Conservation (phyloP, 1,284 basidiomycete genomes). For the Apiotrichum mycotoxinovorans region DNA sequence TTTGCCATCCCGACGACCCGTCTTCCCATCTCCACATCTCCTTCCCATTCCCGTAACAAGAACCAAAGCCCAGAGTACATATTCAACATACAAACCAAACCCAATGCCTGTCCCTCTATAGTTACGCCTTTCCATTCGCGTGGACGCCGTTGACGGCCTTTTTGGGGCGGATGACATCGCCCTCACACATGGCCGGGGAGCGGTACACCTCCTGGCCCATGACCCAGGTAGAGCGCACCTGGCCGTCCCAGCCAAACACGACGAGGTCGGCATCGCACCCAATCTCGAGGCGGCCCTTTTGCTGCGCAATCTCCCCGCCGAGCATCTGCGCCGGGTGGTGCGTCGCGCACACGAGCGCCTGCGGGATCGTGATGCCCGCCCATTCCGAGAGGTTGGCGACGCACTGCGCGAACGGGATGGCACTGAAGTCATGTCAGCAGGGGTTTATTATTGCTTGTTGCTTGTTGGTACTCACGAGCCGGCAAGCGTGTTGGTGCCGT, state of each 20-base stretch:
- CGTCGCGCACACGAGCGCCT: slow-evolving; percentile 80
- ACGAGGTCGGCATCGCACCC: slow-evolving; percentile 81
- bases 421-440: slow-evolving; percentile 29
- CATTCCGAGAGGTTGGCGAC: slow-evolving; percentile 77
- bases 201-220: slow-evolving; percentile 66
- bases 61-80: not conserved
- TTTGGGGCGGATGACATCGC: slow-evolving; percentile 4
- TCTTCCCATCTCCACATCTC: too few species aligned
- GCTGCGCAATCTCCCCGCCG: slow-evolving; percentile 61
- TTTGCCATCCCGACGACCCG: too few species aligned
- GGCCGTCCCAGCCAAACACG: slow-evolving; percentile 64
- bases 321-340: slow-evolving; percentile 77
- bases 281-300: slow-evolving; percentile 71
- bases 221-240: slow-evolving; percentile 74
- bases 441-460: too few species aligned
- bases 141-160: slow-evolving; percentile 4
- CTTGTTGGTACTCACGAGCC: slow-evolving; percentile 52
- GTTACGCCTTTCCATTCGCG: slow-evolving; percentile 1
- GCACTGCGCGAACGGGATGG: slow-evolving; percentile 75
- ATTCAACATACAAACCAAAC: not conserved
- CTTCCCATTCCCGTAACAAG: not conserved
- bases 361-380: slow-evolving; percentile 73
- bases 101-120: not conserved
- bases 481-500: slow-evolving; percentile 80
- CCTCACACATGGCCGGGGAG: slow-evolving; percentile 6